A percentile compares a stretch with the other conserved stretches of the same genome.
Evolutionary conservation across 306 rosid species (phyloP).

Genomic region (Glycyrrhiza uralensis): DNA sequence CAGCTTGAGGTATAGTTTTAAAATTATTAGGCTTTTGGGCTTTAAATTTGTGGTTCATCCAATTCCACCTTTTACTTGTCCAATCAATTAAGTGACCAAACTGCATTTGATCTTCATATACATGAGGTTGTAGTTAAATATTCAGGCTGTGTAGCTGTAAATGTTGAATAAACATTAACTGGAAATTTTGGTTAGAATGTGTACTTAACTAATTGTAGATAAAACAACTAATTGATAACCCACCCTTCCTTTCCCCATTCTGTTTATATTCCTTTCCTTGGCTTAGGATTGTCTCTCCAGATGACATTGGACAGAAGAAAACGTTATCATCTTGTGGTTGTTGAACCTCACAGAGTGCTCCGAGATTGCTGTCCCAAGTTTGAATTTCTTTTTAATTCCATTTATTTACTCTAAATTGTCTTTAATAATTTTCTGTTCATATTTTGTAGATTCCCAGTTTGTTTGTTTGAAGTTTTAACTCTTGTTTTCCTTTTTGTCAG

Average conservation of each 20-base stretch:
- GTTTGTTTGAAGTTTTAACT: background rate
- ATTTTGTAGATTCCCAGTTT: background rate
- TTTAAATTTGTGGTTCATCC: background rate
- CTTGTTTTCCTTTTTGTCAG: background rate
- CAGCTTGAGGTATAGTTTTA: constrained; percentile 71
- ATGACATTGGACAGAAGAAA: background rate
- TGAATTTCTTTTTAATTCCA: background rate
- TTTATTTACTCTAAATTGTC: background rate
- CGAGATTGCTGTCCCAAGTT: background rate
- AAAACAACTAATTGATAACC: background rate
- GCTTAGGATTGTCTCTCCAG: background rate
- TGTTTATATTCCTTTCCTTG: background rate
- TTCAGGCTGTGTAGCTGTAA: background rate
- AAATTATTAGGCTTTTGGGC: background rate
- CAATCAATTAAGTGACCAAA: background rate
- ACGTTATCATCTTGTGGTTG: background rate
- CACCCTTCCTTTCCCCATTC: background rate
- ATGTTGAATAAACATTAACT: background rate
- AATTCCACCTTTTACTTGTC: background rate
- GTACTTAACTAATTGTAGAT: background rate
- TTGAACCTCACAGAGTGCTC: background rate
- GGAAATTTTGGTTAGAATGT: background rate
- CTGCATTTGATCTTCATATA: background rate
- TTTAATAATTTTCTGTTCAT: background rate
- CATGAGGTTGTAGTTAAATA: background rate